Conservation (phyloP, 2,329 filamentous ascomycete species). For the Neopestalotiopsis sp. region DNA sequence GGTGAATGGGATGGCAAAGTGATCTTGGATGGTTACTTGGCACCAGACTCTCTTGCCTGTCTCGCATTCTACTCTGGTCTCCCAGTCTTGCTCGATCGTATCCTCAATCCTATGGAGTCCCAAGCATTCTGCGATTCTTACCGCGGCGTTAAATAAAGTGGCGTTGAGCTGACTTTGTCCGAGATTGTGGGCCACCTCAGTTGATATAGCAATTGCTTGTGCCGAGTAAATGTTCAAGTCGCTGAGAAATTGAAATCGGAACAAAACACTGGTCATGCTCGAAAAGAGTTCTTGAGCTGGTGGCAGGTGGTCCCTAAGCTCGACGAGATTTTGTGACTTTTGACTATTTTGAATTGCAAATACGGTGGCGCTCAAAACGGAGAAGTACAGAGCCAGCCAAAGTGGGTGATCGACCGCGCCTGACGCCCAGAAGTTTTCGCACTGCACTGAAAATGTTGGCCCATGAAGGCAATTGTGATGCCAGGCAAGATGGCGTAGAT, state of each 20-base stretch:
- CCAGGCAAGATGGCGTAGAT: conserved; percentile 10
- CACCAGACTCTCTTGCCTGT: conserved; percentile 3
- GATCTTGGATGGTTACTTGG: conserved; percentile 8
- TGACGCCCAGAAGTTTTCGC: not conserved
- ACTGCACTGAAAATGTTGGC: conserved; percentile 1
- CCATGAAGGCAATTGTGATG: conserved; percentile 10
- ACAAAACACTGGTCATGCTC: not conserved
- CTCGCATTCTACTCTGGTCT: not conserved
- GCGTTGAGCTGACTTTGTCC: conserved; percentile 12
- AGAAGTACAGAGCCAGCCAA: conserved; percentile 7
- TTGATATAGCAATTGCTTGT: conserved; percentile 3
- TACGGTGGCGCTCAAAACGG: conserved; percentile 2
- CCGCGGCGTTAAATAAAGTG: conserved; percentile 7
- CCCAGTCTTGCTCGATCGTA: not conserved
- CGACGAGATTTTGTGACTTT: not conserved
- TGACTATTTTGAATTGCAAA: conserved; percentile 12
- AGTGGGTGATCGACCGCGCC: not conserved
- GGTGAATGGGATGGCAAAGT: conserved; percentile 5
- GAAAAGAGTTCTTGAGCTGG: not conserved
- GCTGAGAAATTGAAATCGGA: not conserved
- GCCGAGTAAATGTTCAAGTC: not conserved
- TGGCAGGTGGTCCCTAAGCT: not conserved
- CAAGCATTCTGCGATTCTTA: conserved; percentile 2
- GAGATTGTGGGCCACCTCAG: conserved; percentile 8
- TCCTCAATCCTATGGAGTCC: conserved; percentile 1